Evolutionary conservation across 768 basidiomycete species (phyloP), one percentile per base, ranked within the genome.

Genomic region (Psilocybe sp.): DNA sequence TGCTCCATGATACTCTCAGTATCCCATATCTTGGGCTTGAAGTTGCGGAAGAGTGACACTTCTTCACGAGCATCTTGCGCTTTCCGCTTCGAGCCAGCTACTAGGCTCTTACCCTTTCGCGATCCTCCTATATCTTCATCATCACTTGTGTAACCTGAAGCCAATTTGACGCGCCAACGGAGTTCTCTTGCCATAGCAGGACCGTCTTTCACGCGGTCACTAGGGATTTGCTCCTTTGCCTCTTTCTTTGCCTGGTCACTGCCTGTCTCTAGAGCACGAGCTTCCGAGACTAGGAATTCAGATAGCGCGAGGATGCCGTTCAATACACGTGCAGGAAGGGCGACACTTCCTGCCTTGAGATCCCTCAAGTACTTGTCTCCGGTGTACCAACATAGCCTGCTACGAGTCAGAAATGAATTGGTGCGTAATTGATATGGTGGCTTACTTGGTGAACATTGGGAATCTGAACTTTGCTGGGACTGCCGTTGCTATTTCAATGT

Each of bases 381-480:
- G 11, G 89, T 87, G 60, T 93, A 95, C 92, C 92, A 95, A 56
- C 89, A 91, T 15, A 96, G 75, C 67, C 91, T 94, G 53, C 10
- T 10, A 45, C 42, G 37, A 20, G 18, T 47, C 33, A 42, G 32
- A 12, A 16, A 8, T 19, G n/a, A 6, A 34, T 16, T 12, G 12
- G 18, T 37, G 12, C 23, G 44, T 10, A 42, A 44, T 16, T 11
- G 33, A 20, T 8, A 51, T 16, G 5, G 48, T 19, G 63, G 63
- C 72, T 5, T 60, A 89, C 89, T 78, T 85, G 49, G 84, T 72
- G 59, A 94, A 91, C 64, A 85, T 74, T 1, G 92, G 92, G 60
- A 91, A 95, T 39, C 89, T 78, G 65, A 93, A 94, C 65, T 90
- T 90, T 66, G 89, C 93, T 0, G 96, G 94, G 1, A 98, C 96